phyloP scores from a whole-genome alignment of 352 stramenopile genomes.

The Pythium pyrilobum region DNA sequence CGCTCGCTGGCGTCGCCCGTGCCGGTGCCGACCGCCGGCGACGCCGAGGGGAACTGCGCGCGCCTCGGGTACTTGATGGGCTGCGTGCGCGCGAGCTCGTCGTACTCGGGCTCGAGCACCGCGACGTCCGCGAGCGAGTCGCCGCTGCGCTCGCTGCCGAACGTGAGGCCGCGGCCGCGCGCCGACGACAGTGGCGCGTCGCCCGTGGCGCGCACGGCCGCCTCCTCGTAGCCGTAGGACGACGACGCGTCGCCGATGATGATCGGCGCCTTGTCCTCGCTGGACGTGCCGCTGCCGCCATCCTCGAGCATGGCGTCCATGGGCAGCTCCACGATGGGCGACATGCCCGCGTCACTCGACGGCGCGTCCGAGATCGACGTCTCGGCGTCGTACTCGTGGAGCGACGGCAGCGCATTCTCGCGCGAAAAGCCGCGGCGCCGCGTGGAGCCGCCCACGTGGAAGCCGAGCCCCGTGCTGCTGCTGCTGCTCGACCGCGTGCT shows the following conservation, averaged over 20 bases:
- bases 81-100: slow-evolving; percentile 9
- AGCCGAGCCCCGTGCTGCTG: slow-evolving; percentile 14
- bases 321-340: slow-evolving; percentile 39
- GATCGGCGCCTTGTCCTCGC: slow-evolving; percentile 20
- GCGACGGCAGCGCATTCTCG: slow-evolving; percentile 42
- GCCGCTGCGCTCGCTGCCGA: slow-evolving; percentile 7
- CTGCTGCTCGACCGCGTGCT: slow-evolving; percentile 23
- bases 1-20: neutral
- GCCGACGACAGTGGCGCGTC: neutral
- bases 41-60: slow-evolving; percentile 4
- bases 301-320: slow-evolving; percentile 53
- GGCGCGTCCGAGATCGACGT: slow-evolving; percentile 24
- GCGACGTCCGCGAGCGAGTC: slow-evolving; percentile 3
- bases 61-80: slow-evolving; percentile 14
- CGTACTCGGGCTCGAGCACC: slow-evolving; percentile 2
- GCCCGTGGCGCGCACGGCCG: too few species aligned
- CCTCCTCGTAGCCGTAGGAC: too few species aligned
- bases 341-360: slow-evolving; percentile 34
- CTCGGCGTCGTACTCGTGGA: slow-evolving; percentile 53
- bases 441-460: slow-evolving; percentile 25
- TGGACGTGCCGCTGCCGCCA: slow-evolving; percentile 19
- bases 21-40: neutral
- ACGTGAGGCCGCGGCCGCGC: slow-evolving; percentile 7
- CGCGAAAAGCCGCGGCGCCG: slow-evolving; percentile 25
- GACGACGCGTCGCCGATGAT: neutral